Evolutionary conservation across 176 grass and related monocot genomes (phyloP).

Genomic region (Oryza meridionalis): DNA sequence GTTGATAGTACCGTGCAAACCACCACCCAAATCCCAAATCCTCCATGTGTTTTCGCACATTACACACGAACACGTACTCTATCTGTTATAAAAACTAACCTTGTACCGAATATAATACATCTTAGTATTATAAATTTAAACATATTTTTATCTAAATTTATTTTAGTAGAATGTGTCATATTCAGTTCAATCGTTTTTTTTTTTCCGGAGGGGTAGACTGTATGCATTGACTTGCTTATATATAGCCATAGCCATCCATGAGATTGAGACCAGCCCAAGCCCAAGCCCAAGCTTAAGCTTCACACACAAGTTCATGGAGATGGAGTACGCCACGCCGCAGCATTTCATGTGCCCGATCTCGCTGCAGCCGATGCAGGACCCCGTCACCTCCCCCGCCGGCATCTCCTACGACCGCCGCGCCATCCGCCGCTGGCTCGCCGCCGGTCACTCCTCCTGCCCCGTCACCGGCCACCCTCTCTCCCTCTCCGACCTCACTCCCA

Average conservation of each 20-base stretch:
- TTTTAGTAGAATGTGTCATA: no score
- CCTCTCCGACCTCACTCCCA: conserved; percentile 53
- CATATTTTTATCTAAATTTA: no score
- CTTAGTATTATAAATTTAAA: no score
- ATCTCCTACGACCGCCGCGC: conserved; percentile 72
- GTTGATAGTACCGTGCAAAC: no score
- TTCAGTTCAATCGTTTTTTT: no score
- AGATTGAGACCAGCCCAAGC: neutral
- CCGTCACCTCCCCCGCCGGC: conserved; percentile 62
- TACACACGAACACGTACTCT: no score
- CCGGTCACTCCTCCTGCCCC: conserved; percentile 56
- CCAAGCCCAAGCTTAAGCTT: neutral
- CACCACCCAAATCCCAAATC: no score
- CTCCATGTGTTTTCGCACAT: no score
- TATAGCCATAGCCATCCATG: neutral
- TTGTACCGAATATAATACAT: no score
- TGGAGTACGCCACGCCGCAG: neutral
- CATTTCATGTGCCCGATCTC: conserved; percentile 66
- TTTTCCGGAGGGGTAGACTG: no score
- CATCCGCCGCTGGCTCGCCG: conserved; percentile 69
- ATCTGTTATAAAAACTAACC: no score
- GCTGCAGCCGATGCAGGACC: conserved; percentile 61
- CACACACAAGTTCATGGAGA: no score
- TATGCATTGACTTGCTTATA: neutral
- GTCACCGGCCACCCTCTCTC: conserved; percentile 53